Conservation (phyloP, 2,329 filamentous ascomycete species). For the Colletotrichum eleusines region DNA sequence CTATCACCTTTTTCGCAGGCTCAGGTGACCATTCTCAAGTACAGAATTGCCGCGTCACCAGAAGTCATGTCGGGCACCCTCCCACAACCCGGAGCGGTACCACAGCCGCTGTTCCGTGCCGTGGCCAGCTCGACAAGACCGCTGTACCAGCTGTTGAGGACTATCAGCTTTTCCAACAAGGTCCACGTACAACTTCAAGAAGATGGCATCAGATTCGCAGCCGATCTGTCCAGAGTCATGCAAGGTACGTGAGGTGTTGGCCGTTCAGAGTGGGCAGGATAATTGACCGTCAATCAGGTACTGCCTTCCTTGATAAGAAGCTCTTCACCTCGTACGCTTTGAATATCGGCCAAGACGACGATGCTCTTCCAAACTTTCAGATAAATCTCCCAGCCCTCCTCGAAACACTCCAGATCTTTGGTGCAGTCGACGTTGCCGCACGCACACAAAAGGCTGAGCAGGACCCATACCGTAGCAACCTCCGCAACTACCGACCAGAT, state of each 20-base stretch:
- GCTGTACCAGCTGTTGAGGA: slow-evolving; percentile 72
- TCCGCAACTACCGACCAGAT: slow-evolving; percentile 73
- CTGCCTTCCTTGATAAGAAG: slow-evolving; percentile 85
- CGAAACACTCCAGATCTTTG: slow-evolving; percentile 96
- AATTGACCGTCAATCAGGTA: slow-evolving; percentile 31
- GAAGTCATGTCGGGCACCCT: slow-evolving; percentile 44
- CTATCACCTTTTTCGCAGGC: slow-evolving; percentile 16
- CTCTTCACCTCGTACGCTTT: slow-evolving; percentile 90
- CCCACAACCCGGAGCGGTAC: slow-evolving; percentile 42
- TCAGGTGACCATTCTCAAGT: slow-evolving; percentile 27
- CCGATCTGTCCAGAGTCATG: slow-evolving; percentile 90
- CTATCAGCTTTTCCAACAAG: slow-evolving; percentile 70
- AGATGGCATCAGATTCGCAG: slow-evolving; percentile 87
- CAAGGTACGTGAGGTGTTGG: slow-evolving; percentile 77
- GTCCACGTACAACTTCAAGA: slow-evolving; percentile 80
- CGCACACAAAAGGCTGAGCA: slow-evolving; percentile 69
- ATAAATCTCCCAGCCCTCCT: slow-evolving; percentile 89
- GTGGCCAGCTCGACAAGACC: slow-evolving; percentile 83
- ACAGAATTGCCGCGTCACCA: background rate
- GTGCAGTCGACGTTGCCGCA: slow-evolving; percentile 77
- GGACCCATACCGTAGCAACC: slow-evolving; percentile 71
- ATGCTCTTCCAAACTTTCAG: slow-evolving; percentile 77
- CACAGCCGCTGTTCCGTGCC: slow-evolving; percentile 74
- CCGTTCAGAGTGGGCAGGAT: slow-evolving; percentile 51
- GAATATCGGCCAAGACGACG: slow-evolving; percentile 60